Evolutionary conservation across 805 yeast species (phyloP).

Genomic region (Metschnikowia cubensis): DNA sequence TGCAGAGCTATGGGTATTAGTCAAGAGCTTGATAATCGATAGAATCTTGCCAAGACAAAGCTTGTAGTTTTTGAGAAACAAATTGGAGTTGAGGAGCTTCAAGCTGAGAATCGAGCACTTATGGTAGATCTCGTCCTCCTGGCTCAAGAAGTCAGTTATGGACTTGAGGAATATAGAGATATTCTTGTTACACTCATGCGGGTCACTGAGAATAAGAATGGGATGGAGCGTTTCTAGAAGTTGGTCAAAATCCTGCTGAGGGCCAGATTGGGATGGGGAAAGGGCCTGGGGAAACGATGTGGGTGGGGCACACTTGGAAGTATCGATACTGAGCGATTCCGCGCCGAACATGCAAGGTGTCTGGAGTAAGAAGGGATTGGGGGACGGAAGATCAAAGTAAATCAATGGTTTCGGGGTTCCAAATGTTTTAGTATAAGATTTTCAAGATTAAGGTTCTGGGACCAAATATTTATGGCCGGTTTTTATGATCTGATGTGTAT

Average conservation of each 20-base stretch:
- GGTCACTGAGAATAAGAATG: slow-evolving; percentile 34
- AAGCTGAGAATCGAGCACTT: slow-evolving; percentile 31
- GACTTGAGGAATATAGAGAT: slow-evolving; percentile 31
- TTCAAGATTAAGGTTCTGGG: neutral
- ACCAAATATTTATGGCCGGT: no score
- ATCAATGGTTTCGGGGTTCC: neutral
- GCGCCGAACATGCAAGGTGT: neutral
- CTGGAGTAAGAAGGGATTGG: neutral
- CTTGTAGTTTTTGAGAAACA: slow-evolving; percentile 33
- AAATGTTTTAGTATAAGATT: neutral
- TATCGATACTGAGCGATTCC: neutral
- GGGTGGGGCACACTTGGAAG: neutral
- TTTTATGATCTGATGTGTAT: no score
- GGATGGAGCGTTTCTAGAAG: slow-evolving; percentile 15
- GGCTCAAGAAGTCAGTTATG: slow-evolving; percentile 28
- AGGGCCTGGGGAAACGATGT: slow-evolving; percentile 4
- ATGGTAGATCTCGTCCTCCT: slow-evolving; percentile 24
- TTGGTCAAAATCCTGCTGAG: slow-evolving; percentile 4
- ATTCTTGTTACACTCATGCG: slow-evolving; percentile 38
- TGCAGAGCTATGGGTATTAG: neutral
- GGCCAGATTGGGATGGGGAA: slow-evolving; percentile 1
- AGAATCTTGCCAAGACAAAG: slow-evolving; percentile 38
- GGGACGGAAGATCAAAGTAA: no score
- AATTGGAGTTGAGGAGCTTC: slow-evolving; percentile 33
- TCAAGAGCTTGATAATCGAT: slow-evolving; percentile 2